These are phyloP conservation scores for Mycena sp. DNA, from an alignment of 1,284 basidiomycete species.

Conservation along the genomic window DNA sequence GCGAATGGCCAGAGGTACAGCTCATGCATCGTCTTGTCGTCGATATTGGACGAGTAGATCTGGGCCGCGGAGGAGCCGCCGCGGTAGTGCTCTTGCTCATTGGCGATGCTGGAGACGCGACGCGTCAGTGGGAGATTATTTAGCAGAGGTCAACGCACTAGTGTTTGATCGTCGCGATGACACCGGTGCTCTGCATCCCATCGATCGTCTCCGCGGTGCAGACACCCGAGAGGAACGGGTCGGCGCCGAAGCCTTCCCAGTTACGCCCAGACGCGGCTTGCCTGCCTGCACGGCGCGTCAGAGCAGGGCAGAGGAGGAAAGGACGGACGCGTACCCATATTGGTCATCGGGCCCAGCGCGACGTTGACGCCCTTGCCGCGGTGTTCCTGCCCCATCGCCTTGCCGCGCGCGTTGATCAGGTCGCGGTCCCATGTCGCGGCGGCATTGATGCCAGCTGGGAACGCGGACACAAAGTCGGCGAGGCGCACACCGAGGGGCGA, in stretches of 20 bases:
- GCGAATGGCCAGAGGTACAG: slow-evolving; percentile 26
- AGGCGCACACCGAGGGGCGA: slow-evolving; percentile 49
- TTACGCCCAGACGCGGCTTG: slow-evolving; percentile 7
- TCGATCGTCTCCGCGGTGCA: slow-evolving; percentile 7
- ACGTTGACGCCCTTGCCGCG: slow-evolving; percentile 69
- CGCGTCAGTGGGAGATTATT: background rate
- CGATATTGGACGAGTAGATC: slow-evolving; percentile 29
- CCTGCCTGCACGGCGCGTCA: background rate
- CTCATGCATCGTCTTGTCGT: slow-evolving; percentile 21
- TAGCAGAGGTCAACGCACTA: background rate
- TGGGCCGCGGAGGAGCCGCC: slow-evolving; percentile 46
- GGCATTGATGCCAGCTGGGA: slow-evolving; percentile 53
- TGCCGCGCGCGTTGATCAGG: slow-evolving; percentile 51
- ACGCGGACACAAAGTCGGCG: slow-evolving; percentile 53
- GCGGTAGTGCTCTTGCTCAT: slow-evolving; percentile 59
- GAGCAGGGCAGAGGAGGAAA: slow-evolving; percentile 6
- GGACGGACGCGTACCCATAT: slow-evolving; percentile 47
- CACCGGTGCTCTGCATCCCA: slow-evolving; percentile 11
- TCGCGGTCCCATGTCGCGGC: slow-evolving; percentile 45
- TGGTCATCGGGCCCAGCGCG: slow-evolving; percentile 27
- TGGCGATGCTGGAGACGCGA: slow-evolving; percentile 37
- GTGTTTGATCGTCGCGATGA: background rate
- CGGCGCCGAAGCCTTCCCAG: slow-evolving; percentile 18
- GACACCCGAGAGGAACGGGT: slow-evolving; percentile 18
- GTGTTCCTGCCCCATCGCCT: slow-evolving; percentile 75